Evolutionary conservation across 2,329 filamentous ascomycete genomes (phyloP), one percentile per base, ranked within the genome.

Genomic region (Trichoderma aggressivum): DNA sequence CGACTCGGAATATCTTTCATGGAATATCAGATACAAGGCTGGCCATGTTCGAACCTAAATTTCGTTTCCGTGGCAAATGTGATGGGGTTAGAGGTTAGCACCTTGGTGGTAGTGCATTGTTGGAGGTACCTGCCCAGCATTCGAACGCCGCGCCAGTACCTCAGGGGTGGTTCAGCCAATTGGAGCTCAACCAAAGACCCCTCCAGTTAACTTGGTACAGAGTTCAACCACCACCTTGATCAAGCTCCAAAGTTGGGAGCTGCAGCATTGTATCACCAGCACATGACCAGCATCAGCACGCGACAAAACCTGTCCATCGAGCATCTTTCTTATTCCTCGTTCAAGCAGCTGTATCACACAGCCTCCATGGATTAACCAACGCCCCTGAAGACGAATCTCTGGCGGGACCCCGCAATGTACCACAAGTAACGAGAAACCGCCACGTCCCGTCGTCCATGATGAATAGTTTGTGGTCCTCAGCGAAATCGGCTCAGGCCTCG

Each of bases 401-500:
- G 67, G 60, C 34, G 62, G 59, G 67, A 53, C 56, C 70, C 67
- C 72, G 72, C 69, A 59, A 75, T 75, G 73, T 72, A 67, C 72
- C 58, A 59, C 66, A 50, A 59, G 65, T n/a, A 72, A 66, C 61
- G 24, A 70, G 66, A 63, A 70, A 59, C 50, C 43, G 66, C 61
- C 47, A 64, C 67, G 39, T 62, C 67, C 47, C 55, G 32, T 36
- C 59, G 61, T 63, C 73, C 78, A 82, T 73, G 74, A 86, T 86
- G 84, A 85, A 84, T 76, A 82, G 80, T 74, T 75, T 82, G 74
- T 84, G 83, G 83, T 73, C 82, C 71, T 79, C 82, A 26, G 80
- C 77, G 76, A 80, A 77, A 77, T 74, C 80, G 67, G 75, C 77
- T 70, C 78, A 78, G 73, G 81, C 82, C 68, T 79, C 76, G 59